Evolutionary conservation across 2,329 filamentous ascomycete species (phyloP).

Genomic region (Microdochium bolleyi): DNA sequence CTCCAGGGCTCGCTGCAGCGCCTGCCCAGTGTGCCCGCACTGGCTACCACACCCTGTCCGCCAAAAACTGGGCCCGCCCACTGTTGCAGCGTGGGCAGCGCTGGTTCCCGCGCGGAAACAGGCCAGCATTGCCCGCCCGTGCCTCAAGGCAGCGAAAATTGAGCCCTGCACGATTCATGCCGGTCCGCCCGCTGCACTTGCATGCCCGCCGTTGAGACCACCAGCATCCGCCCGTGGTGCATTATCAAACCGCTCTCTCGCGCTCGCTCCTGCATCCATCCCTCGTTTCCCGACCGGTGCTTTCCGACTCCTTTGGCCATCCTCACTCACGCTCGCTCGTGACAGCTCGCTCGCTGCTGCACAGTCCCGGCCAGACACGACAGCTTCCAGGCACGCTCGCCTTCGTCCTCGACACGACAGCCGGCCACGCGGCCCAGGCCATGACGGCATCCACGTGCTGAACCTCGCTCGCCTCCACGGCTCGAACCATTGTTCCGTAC

Average conservation of each 20-base stretch:
- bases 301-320: not conserved
- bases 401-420: not conserved
- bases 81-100: not conserved
- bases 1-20: no score
- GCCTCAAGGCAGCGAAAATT: not conserved
- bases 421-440: not conserved
- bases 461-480: not conserved
- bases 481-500: not conserved
- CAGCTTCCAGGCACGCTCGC: not conserved
- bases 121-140: not conserved
- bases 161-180: not conserved
- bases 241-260: not conserved
- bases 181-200: not conserved
- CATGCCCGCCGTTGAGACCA: not conserved
- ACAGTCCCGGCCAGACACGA: not conserved
- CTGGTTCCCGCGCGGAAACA: not conserved
- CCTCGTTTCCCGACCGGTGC: no score
- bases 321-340: not conserved
- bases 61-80: not conserved
- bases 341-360: not conserved
- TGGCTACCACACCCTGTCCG: no score
- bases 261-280: no score
- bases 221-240: not conserved
- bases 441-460: not conserved
- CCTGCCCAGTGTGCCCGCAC: no score